These are phyloP conservation scores for Penicillium expansum DNA, from an alignment of 2,329 filamentous ascomycete genomes.

Conservation along the genomic window DNA sequence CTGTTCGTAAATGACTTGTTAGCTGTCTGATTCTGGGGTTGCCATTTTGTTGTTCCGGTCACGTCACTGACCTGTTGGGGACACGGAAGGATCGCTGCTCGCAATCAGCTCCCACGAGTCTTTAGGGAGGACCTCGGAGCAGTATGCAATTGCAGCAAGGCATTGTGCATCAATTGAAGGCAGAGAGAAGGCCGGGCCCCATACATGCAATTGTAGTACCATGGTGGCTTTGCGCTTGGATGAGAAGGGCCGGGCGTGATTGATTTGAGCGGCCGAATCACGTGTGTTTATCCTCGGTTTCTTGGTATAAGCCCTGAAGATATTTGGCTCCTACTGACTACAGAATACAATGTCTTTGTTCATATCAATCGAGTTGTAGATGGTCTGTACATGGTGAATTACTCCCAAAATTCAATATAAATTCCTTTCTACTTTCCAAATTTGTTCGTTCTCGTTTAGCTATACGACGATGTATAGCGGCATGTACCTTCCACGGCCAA, in stretches of 20 bases:
- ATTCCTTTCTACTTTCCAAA: neutral
- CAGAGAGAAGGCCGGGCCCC: conserved; percentile 83
- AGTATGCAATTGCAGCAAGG: conserved; percentile 75
- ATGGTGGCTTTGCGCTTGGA: conserved; percentile 36
- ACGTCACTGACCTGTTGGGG: conserved; percentile 63
- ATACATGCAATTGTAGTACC: conserved; percentile 77
- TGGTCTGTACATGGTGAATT: no score
- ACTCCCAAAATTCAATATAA: neutral
- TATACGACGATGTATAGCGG: neutral
- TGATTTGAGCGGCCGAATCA: conserved; percentile 20
- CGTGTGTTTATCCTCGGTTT: conserved; percentile 19
- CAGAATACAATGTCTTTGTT: neutral
- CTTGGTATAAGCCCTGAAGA: neutral
- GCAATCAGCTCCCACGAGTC: conserved; percentile 68
- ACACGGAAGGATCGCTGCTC: conserved; percentile 68
- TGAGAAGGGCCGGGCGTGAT: conserved; percentile 13
- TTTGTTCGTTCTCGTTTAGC: neutral
- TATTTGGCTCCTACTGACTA: neutral
- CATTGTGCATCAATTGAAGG: conserved; percentile 92
- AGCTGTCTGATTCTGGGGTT: neutral
- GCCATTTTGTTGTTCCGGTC: conserved; percentile 5
- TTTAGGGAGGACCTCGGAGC: conserved; percentile 60
- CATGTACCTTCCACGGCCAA: neutral
- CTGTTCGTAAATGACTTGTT: conserved; percentile 31
- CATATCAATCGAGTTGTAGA: neutral